Base-by-base conservation (phyloP, 2,329 filamentous ascomycete genomes). In the Diaporthe batatas region DNA sequence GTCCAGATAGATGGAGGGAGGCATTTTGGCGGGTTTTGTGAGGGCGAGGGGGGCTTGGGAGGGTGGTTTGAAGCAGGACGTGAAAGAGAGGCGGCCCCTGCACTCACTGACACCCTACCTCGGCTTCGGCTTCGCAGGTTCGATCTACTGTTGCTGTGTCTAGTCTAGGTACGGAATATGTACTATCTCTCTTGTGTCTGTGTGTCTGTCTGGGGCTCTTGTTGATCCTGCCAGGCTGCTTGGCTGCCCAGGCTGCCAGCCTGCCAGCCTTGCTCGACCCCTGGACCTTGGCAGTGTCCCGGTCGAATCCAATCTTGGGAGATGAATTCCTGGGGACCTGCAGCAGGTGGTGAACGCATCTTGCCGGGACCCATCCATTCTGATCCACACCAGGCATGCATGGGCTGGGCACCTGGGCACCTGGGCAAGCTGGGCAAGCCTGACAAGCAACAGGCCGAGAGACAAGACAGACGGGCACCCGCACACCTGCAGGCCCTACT, bases 271-370 rank as follows among this genome's bases (percentile, higher is more conserved):
- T 42, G n/a, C 32, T 32, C 42, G 11, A 36, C 44, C 68, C 55
- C 44, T 53, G 68, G 34, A 62, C 32, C 68, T 54, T 53, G 55
- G 55, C 42, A 62, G 59, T 47, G 39, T 32, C 68, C 39, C 68
- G 36, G 47, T 39, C 32, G 32, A 54, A 44, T 51, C 68, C 55
- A 62, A 62, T 54, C 55, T 53, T 54, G 68, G 44, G 55, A 59
- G 32, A 53, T 62, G 44, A 67, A 23, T 70, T 54, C 51, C 44
- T 53, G 68, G 68, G 68, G 55, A 70, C 68, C 68, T 70, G 68
- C 55, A 70, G 68, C 68, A 62, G 47, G 25, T 34, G 32, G 68
- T 54, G 68, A 62, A 62, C 39, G 53, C 55, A 70, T 44, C 68
- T 70, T n/a, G 32, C 11, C 47, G 29, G 44, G 47, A 53, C 25